Evolutionary conservation across 495 filamentous ascomycete genomes (phyloP).

Genomic region (Daldinia loculata): DNA sequence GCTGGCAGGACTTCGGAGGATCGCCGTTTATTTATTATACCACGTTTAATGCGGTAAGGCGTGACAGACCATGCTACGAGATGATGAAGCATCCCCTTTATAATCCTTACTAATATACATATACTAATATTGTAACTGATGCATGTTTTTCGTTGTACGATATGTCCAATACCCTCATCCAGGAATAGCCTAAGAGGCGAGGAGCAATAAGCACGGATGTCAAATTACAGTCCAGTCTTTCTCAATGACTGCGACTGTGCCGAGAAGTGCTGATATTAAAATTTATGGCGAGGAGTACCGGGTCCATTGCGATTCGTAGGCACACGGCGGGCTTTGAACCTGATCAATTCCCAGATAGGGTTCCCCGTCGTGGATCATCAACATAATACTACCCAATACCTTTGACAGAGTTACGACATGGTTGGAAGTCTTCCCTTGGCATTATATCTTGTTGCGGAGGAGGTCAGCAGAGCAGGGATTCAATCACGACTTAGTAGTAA

Average conservation of each 20-base stretch:
- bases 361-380: conserved; percentile 45
- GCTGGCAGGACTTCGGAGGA: conserved; percentile 4
- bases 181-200: background rate
- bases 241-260: conserved; percentile 90
- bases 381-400: conserved; percentile 19
- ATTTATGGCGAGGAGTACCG: conserved; percentile 48
- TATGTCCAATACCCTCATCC: background rate
- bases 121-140: conserved; percentile 31
- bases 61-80: conserved; percentile 8
- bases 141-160: background rate
- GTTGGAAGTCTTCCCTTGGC: background rate
- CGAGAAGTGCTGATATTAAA: conserved; percentile 75
- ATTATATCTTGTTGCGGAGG: background rate
- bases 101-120: conserved; percentile 32
- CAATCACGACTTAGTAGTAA: background rate
- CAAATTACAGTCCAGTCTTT: conserved; percentile 93
- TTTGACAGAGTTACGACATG: background rate
- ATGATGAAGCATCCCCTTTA: conserved; percentile 11
- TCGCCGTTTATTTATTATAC: conserved; percentile 6
- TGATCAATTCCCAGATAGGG: conserved; percentile 23
- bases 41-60: conserved; percentile 11
- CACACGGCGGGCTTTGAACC: conserved; percentile 40
- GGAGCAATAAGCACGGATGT: conserved; percentile 84
- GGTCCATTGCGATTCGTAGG: conserved; percentile 43
- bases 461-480: background rate